Base-by-base conservation (phyloP, 1,139 yeast genomes). In the Sugiyamaella castrensis region DNA sequence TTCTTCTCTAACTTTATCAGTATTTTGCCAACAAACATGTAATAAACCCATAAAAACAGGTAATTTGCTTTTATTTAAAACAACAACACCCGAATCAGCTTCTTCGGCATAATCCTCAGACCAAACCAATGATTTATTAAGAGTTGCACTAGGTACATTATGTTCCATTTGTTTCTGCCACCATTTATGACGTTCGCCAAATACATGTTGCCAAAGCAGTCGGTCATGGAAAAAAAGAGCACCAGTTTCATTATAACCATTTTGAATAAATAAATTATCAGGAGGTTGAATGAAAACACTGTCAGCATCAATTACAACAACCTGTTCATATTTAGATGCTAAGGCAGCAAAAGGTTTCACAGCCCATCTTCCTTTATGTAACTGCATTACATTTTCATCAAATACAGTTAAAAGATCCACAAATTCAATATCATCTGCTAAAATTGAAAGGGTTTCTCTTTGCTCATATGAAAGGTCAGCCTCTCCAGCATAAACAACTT, bases 181-280 rank as follows among this genome's bases (percentile, higher is more conserved):
- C 46, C 46, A 42, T 4, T 13, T 12, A 16, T 35, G 36, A 10
- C 40, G 16, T 10, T 42, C 46, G n/a, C 31, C 37, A 16, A 15
- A 35, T 15, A n/a, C 16, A 8, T 28, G 27, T 12, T 42, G 15
- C 31, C 38, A 24, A 8, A 42, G 13, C 8, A 35, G 24, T n/a
- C 46, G 13, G 12, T 46, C 49, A 35, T 35, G 43, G 37, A 35
- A 46, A 11, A 46, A n/a, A 10, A 46, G 19, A 7, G 49, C 49
- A 2, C 49, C 49, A 15, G 49, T 40, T 1, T 36, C 37, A 12
- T 19, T 10, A 28, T 40, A 46, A 9, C 30, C 29, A 5, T 27
- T 26, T 32, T 46, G 44, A 4, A 26, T 16, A 33, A 46, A 40
- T 12, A 46, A 29, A 9, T 24, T 37, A 13, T 46, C 49, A 2